Conservation (phyloP, 148 eudicot genomes). For the Heliosperma pusillum region DNA sequence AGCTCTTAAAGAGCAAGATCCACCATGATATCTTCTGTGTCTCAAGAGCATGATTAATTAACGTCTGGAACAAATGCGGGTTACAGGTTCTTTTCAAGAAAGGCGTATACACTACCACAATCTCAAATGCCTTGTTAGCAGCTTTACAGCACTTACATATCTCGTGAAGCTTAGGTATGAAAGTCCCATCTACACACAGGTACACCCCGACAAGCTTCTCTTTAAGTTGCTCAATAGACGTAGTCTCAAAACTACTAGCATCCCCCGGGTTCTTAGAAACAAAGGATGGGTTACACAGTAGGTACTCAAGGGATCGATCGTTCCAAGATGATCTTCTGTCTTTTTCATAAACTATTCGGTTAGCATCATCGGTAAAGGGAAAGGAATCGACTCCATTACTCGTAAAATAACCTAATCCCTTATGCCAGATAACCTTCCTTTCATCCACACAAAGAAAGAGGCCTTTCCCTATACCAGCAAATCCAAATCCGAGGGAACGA, state of each 20-base stretch:
- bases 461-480: not conserved
- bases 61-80: not conserved
- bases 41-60: not conserved
- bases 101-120: not conserved
- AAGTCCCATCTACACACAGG: not conserved
- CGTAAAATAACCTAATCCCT: not conserved
- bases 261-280: not conserved
- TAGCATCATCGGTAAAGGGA: not conserved
- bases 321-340: not conserved
- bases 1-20: not conserved
- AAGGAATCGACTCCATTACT: not conserved
- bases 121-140: not conserved
- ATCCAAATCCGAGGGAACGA: not conserved
- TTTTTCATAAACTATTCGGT: not conserved
- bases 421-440: not conserved
- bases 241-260: not conserved
- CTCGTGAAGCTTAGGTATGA: not conserved
- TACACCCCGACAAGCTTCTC: conserved; percentile 11
- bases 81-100: not conserved
- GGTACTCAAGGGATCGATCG: not conserved
- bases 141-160: not conserved
- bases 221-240: not conserved
- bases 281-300: not conserved
- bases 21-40: not conserved
- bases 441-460: not conserved